Percentiles rank a stretch among this genome's conserved stretches.
phyloP scores from a whole-genome alignment of 176 grass and related monocot genomes.

The Aegilops tauschii region DNA sequence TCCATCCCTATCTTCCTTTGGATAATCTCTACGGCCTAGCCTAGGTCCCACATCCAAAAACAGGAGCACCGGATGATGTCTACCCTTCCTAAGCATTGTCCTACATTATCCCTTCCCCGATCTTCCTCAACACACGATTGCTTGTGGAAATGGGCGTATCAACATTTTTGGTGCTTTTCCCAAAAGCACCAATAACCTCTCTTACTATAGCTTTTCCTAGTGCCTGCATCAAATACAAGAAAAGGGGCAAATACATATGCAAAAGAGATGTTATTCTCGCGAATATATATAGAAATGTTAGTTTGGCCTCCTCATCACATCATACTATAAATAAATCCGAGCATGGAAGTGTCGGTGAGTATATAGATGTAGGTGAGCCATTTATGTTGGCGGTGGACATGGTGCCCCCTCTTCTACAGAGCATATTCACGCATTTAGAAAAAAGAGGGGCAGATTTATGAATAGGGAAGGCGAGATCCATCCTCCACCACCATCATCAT shows the following conservation, averaged over 20 bases:
- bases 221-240: not conserved
- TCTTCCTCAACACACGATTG: not conserved
- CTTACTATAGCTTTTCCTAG: not conserved
- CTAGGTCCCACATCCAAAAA: conserved; percentile 1
- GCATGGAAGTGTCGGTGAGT: not conserved
- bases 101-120: not conserved
- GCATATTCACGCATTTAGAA: not conserved
- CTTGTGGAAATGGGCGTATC: not conserved
- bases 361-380: conserved; percentile 19
- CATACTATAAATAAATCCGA: not conserved
- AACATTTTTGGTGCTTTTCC: not conserved
- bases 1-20: not conserved
- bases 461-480: not conserved
- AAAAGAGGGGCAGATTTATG: not conserved
- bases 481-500: not conserved
- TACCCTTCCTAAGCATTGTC: not conserved
- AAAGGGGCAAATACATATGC: not conserved
- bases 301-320: not conserved
- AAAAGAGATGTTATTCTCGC: not conserved
- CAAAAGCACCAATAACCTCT: not conserved
- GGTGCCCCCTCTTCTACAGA: not conserved
- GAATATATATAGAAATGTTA: not conserved
- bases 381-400: conserved; percentile 10
- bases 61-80: not conserved
- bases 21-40: not conserved